Conservation (phyloP, 139 green algal species). For the Chlamydomonas applanata region DNA sequence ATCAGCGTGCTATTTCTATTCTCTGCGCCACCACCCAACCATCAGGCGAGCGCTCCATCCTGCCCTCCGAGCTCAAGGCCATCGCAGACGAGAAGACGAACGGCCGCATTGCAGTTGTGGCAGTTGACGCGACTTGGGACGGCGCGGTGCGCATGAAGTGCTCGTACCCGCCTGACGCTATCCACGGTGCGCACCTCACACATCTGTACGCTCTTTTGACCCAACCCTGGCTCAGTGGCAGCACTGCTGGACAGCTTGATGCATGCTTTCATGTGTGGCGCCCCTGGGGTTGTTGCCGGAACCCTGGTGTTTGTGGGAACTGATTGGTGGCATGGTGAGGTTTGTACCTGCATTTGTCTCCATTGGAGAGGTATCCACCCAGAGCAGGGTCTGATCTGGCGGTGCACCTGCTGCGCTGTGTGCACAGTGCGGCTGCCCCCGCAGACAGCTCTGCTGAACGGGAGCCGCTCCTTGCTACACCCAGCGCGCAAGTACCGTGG, state of each 20-base stretch:
- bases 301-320: no score
- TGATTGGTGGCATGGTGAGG: no score
- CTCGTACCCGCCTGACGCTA: slow-evolving; percentile 12
- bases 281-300: no score
- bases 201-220: no score
- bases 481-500: slow-evolving; percentile 28
- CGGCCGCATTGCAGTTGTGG: slow-evolving; percentile 29
- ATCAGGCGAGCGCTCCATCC: slow-evolving; percentile 24
- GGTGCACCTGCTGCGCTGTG: no score
- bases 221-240: not conserved
- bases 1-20: not conserved
- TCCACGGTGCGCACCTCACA: not conserved
- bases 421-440: slow-evolving; percentile 22
- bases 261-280: no score
- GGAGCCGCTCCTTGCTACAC: slow-evolving; percentile 13
- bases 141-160: slow-evolving; percentile 31
- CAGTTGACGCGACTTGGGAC: slow-evolving; percentile 36
- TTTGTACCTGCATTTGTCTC: no score
- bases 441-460: not conserved
- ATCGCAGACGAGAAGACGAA: slow-evolving; percentile 19
- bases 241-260: no score
- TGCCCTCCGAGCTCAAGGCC: slow-evolving; percentile 20
- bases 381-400: no score
- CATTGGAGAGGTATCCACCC: no score
- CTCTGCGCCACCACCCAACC: not conserved